Evolutionary conservation across 768 basidiomycete species (phyloP), one percentile per base, ranked within the genome.

Genomic region (Naganishia vaughanmartiniae): DNA sequence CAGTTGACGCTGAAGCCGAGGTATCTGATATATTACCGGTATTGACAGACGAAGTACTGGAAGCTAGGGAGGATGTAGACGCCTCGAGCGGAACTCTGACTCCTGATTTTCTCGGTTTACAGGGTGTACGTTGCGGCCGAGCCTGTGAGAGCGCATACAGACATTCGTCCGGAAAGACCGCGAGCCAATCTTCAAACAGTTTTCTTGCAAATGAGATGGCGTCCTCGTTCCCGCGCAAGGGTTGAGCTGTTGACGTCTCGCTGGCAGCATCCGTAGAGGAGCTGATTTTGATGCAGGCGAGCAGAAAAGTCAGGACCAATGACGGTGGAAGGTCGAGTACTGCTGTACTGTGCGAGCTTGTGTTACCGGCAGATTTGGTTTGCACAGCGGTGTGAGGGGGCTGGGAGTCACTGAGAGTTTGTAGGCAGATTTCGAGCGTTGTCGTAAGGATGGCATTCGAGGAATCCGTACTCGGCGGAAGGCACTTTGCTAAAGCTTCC

Each of bases 101-200:
- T 24, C 11, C 0, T 42, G 36, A 17, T 45, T 30, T 63, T 30
- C 60, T 45, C 11, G 60, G 15, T 45, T n/a, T 63, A 0, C 39
- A 42, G 12, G 60, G 39, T 34, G 39, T 45, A 11, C 60, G 60
- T 11, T 19, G 39, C 9, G 60, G 60, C 2, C 60, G 60, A 19
- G 60, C 60, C 30, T 63, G 60, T 14, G 60, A 63, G 7, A 63
- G 60, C 24, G 60, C 60, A 30, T 63, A 63, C 17, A 63, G 30
- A 4, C 21, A 24, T 30, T 63, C 60, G 26, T 63, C 60, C 7
- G 60, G 60, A 63, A 63, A 17, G 39, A 63, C 39, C 4, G 60
- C 60, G 9, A 63, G 60, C 60, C 60, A 63, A 45, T 63, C 60
- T 36, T 63, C 60, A n/a, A 63, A 63, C 39, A 63, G 42, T 26